Evolutionary conservation across 1,284 basidiomycete species (phyloP), one percentile per base, ranked within the genome.

Genomic region (Ceratobasidium theobromae): DNA sequence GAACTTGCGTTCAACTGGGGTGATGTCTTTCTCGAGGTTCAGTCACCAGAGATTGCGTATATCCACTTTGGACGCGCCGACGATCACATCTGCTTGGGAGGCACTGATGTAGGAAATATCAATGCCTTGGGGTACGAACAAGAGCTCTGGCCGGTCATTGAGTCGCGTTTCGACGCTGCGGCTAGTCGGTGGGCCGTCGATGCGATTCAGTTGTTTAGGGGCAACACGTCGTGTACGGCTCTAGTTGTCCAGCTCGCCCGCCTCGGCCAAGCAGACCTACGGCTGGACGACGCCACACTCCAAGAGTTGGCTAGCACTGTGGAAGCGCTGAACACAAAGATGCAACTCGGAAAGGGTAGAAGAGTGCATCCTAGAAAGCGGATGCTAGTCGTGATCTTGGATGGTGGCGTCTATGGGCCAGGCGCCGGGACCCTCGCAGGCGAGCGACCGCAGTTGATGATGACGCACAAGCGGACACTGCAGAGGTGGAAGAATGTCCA

Each of bases 181-280:
- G 45, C n/a, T 6, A 33, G 35, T 38, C 35, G 46, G 16, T 41
- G 33, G 46, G 35, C 23, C 25, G n/a, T 62, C 23, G 58, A 62
- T 48, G 16, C 28, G 18, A 12, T 51, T 5, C 45, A 62, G 18
- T n/a, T 62, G 9, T 62, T 62, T 30, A 46, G 58, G 21, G 40
- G 45, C 14, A 62, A 62, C 25, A 27, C 25, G 32, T 46, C 32
- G 3, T 25, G 38, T 41, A 62, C 46, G 4, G 58, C 58, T 5
- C 23, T 62, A 18, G 58, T 62, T 27, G 35, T 62, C 1, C 58
- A 62, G 21, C 21, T 62, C n/a, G n/a, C n/a, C 8, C 48, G 23
- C 16, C 16, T 16, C 16, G 8, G 9, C 35, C 9, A 38, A 38
- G 16, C 35, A 8, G 35, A 38, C 35, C 35, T 8, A 8, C 48